Evolutionary conservation across 345 rosid genomes (phyloP), one percentile per base, ranked within the genome.

Genomic region (Gossypium turneri): DNA sequence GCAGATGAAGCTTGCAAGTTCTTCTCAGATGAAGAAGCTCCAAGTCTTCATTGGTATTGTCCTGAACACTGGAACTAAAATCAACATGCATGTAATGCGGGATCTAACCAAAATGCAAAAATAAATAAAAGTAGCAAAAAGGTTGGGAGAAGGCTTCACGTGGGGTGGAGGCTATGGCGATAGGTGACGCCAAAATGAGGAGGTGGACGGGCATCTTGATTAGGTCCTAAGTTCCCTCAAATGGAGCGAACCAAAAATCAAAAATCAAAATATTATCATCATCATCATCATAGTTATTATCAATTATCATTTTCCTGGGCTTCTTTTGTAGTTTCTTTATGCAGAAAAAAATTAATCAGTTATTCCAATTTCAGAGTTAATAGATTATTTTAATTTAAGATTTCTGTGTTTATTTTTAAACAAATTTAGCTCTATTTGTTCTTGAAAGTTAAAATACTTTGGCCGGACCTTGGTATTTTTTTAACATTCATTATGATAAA

Each of bases 1-100:
- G 87, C 90, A n/a, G 97, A 92, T 10, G 97, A 91, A 76, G 82
- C 94, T 15, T 91, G 93, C 69, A 88, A 86, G n/a, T 88, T 88
- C 81, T 94, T 91, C 81, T 91, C 92, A 3, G 95, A 91, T 67
- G 97, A 94, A 62, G 98, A 92, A 50, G 82, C 95, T 15, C 98
- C 98, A 19, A 79, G 87, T 29, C 92, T 94, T 27, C 92, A 80
- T 5, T 94, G 98, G 97, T 90, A 86, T 81, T 88, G 83, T 75
- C 74, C 79, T 70, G 89, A 87, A 52, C 90, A 84, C 70, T 88
- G 92, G 94, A 84, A 71, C 78, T 85, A 76, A 81, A 6, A n/a
- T 5, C 41, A 34, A 5, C 41, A 34, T 34, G 41, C 41, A 5
- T 5, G 41, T 5, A 34, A 34, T 34, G 1, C 7, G 41, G 7